Percentiles rank a stretch among this genome's conserved stretches.
phyloP scores from a whole-genome alignment of 208 protist genomes.

The Crithidia acanthocephali region DNA sequence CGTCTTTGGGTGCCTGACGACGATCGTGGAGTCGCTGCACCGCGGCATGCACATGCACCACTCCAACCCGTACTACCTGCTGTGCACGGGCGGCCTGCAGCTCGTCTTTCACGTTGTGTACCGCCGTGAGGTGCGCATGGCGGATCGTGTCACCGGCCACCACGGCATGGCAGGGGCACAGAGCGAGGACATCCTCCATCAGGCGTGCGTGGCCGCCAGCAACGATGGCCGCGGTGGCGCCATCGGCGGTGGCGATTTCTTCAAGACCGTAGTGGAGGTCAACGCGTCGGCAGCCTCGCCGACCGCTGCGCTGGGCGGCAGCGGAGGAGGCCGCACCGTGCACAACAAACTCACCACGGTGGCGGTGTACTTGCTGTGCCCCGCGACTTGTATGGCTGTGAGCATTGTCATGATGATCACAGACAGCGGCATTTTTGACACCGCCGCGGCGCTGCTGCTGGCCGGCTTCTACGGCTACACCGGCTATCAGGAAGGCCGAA shows the following conservation, averaged over 20 bases:
- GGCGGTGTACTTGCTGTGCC: constrained; percentile 22
- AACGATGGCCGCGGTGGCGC: not conserved
- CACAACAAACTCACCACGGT: constrained; percentile 1
- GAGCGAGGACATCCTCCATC: constrained; percentile 35
- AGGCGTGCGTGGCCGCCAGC: constrained; percentile 7
- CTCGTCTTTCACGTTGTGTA: constrained; percentile 44
- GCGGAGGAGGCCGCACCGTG: constrained; percentile 10
- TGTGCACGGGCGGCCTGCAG: constrained; percentile 37
- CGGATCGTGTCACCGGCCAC: constrained; percentile 60
- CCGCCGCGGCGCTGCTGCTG: constrained; percentile 32
- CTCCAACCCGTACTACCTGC: constrained; percentile 31
- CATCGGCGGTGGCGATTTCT: constrained; percentile 11
- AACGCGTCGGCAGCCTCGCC: not conserved
- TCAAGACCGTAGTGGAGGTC: constrained; percentile 6
- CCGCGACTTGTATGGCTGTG: constrained; percentile 10
- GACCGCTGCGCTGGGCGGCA: too few relatives aligned
- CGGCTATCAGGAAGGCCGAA: constrained; percentile 22
- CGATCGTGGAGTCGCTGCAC: constrained; percentile 58
- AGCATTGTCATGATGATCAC: constrained; percentile 20
- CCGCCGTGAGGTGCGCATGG: constrained; percentile 44
- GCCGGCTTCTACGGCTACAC: constrained; percentile 37
- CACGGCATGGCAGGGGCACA: constrained; percentile 27
- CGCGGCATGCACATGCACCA: constrained; percentile 39
- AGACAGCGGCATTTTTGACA: constrained; percentile 19
- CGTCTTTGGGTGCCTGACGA: constrained; percentile 59